Evolutionary conservation across 2,329 filamentous ascomycete species (phyloP).

Genomic region (Geosmithia morbida): DNA sequence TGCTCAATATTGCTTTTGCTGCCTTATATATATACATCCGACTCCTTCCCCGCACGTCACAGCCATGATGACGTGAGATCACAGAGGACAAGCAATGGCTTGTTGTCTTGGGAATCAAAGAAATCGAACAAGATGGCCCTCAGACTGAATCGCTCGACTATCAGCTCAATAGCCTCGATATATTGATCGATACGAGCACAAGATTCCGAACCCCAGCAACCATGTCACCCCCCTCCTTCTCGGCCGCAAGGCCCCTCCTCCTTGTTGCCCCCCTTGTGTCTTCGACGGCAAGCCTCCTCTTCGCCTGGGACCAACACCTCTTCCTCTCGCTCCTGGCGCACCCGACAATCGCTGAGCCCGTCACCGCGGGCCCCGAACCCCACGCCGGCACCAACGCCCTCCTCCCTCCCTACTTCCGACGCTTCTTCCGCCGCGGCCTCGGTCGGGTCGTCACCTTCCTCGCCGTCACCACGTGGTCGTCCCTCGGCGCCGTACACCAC

Average conservation of each 20-base stretch:
- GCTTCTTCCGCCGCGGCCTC: slow-evolving; percentile 22
- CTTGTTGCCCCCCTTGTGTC: slow-evolving; percentile 29
- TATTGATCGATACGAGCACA: too few species aligned
- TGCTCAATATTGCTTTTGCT: too few species aligned
- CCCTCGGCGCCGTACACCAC: slow-evolving; percentile 10
- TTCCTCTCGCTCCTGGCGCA: slow-evolving; percentile 23
- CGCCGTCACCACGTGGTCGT: slow-evolving; percentile 16
- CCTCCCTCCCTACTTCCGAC: slow-evolving; percentile 26
- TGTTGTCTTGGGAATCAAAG: too few species aligned
- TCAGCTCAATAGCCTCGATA: too few species aligned
- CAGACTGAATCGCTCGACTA: too few species aligned
- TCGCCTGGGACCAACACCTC: slow-evolving; percentile 26
- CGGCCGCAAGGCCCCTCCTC: slow-evolving; percentile 24
- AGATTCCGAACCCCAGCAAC: background rate
- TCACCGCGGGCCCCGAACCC: slow-evolving; percentile 5
- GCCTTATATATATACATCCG: too few species aligned
- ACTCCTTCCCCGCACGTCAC: too few species aligned
- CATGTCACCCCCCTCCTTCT: slow-evolving; percentile 23
- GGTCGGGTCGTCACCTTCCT: slow-evolving; percentile 17
- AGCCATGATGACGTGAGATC: too few species aligned
- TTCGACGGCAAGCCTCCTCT: slow-evolving; percentile 29
- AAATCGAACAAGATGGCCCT: too few species aligned
- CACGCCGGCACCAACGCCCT: slow-evolving; percentile 16
- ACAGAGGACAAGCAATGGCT: too few species aligned
- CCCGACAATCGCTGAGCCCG: background rate